Evolutionary conservation across 1,284 basidiomycete genomes (phyloP).

Genomic region (Sphagnurus paluster): DNA sequence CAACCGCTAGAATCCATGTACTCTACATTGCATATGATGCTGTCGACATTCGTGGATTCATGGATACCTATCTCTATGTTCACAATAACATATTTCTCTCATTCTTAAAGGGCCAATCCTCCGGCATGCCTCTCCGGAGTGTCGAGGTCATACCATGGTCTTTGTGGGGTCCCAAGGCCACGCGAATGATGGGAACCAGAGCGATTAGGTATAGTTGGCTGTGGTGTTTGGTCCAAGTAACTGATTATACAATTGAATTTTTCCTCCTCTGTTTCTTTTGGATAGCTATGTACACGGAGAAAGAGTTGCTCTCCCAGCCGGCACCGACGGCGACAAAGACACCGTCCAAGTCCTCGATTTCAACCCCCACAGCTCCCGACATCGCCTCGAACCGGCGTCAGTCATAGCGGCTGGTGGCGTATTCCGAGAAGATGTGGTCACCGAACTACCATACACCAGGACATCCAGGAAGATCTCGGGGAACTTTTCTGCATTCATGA

Average conservation of each 20-base stretch:
- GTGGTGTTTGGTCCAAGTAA: slow-evolving; percentile 37
- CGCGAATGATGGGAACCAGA: too few relatives aligned
- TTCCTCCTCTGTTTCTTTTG: too few relatives aligned
- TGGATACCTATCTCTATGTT: slow-evolving; percentile 33
- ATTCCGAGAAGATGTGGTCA: slow-evolving; percentile 14
- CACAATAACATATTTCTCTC: slow-evolving; percentile 35
- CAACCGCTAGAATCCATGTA: slow-evolving; percentile 43
- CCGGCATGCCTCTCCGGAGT: slow-evolving; percentile 1
- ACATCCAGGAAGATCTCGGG: slow-evolving; percentile 6
- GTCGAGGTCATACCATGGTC: slow-evolving; percentile 35
- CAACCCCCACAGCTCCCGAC: slow-evolving; percentile 18
- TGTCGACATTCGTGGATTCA: slow-evolving; percentile 6
- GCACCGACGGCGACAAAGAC: slow-evolving; percentile 1
- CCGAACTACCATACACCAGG: slow-evolving; percentile 16
- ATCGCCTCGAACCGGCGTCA: too few relatives aligned
- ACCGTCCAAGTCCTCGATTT: slow-evolving; percentile 25
- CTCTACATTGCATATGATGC: slow-evolving; percentile 31
- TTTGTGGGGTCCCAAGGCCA: slow-evolving; percentile 44
- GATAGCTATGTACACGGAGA: slow-evolving; percentile 26
- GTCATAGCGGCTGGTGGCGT: slow-evolving; percentile 4
- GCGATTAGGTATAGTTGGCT: slow-evolving; percentile 45
- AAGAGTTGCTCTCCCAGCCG: slow-evolving; percentile 19
- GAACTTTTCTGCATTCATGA: slow-evolving; percentile 21
- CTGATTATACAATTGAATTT: too few relatives aligned
- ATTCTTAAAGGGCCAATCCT: slow-evolving; percentile 22